Evolutionary conservation across 805 yeast genomes (phyloP).

Genomic region (Candida tallmaniae): DNA sequence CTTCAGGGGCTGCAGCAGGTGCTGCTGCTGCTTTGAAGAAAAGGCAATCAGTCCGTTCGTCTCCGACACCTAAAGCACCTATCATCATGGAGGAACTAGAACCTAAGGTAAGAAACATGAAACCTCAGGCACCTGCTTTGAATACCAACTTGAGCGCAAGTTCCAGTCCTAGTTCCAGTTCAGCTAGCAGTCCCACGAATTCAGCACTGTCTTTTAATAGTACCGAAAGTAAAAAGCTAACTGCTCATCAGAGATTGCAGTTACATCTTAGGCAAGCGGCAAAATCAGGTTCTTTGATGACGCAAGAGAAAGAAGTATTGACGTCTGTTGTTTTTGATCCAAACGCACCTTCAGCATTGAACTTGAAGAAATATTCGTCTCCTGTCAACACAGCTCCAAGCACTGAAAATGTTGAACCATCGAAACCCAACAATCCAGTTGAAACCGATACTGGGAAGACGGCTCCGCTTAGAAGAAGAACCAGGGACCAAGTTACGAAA

Average conservation of each 20-base stretch:
- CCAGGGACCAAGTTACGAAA: slow-evolving; percentile 23
- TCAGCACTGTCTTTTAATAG: not conserved
- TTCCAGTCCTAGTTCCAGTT: slow-evolving; percentile 1
- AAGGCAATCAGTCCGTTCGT: slow-evolving; percentile 1
- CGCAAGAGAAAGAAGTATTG: slow-evolving; percentile 34
- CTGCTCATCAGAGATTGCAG: slow-evolving; percentile 37
- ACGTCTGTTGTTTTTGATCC: slow-evolving; percentile 39
- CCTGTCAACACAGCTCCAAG: not conserved
- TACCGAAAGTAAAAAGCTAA: slow-evolving; percentile 15
- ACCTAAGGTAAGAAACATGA: slow-evolving; percentile 1
- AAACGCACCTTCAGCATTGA: slow-evolving; percentile 23
- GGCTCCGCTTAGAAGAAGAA: slow-evolving; percentile 9
- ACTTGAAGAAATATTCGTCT: slow-evolving; percentile 14
- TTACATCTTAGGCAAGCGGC: slow-evolving; percentile 36
- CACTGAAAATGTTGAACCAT: not conserved
- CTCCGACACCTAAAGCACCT: slow-evolving; percentile 6
- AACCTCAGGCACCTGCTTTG: slow-evolving; percentile 11
- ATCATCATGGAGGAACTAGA: slow-evolving; percentile 12
- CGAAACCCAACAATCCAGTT: not conserved
- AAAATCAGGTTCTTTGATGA: slow-evolving; percentile 30
- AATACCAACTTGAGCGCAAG: slow-evolving; percentile 2
- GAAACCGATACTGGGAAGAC: slow-evolving; percentile 2
- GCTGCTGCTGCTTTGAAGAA: slow-evolving; percentile 30
- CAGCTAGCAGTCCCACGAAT: not conserved
- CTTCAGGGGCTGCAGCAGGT: slow-evolving; percentile 18